Evolutionary conservation across 2,329 filamentous ascomycete species (phyloP).

Genomic region (Xylariaceae sp.): DNA sequence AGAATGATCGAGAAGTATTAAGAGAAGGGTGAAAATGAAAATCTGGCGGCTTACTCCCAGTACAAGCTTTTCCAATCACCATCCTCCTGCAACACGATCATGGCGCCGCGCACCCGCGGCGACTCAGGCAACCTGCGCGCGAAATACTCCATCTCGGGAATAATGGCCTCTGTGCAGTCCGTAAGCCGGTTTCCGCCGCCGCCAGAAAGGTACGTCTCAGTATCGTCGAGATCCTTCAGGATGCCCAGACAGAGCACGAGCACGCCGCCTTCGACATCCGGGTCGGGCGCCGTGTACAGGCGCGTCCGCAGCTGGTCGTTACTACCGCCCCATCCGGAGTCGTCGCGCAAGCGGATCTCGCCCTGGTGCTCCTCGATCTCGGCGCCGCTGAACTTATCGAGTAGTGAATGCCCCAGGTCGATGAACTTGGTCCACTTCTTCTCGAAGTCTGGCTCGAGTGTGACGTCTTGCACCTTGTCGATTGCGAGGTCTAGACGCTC

Average conservation of each 20-base stretch:
- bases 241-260: constrained; percentile 17
- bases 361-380: constrained; percentile 7
- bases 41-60: too few relatives aligned
- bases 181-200: constrained; percentile 8
- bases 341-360: constrained; percentile 1
- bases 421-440: constrained; percentile 11
- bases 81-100: constrained; percentile 14
- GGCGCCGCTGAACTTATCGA: constrained; percentile 8
- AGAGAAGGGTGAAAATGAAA: too few relatives aligned
- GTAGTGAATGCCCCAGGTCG: constrained; percentile 7
- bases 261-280: constrained; percentile 14
- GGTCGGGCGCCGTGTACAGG: constrained; percentile 17
- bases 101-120: constrained; percentile 9
- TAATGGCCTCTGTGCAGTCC: constrained; percentile 9
- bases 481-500: constrained; percentile 4
- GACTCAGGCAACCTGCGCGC: background rate
- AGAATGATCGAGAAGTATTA: too few relatives aligned
- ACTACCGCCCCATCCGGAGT: constrained; percentile 1
- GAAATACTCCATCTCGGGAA: constrained; percentile 15
- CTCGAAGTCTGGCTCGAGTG: constrained; percentile 1
- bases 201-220: constrained; percentile 11
- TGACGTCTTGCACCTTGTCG: constrained; percentile 9
- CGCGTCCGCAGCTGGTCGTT: constrained; percentile 9
- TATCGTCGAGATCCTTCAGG: constrained; percentile 3
- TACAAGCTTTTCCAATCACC: constrained; percentile 19